phyloP scores from a whole-genome alignment of 1,284 basidiomycete species.

The Pulchroboletus neoregius region DNA sequence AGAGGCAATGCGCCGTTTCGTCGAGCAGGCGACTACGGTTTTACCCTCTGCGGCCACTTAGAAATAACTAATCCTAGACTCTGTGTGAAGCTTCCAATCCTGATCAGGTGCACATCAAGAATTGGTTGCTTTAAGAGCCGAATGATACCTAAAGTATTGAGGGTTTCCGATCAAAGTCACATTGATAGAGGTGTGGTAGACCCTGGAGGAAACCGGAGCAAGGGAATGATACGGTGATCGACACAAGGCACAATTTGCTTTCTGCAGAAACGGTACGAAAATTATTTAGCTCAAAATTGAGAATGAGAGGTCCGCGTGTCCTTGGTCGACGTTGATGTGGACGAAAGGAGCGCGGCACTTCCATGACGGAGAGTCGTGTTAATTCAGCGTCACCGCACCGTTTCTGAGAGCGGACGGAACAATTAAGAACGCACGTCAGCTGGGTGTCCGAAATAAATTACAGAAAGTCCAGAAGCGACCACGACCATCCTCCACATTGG shows the following conservation, averaged over 20 bases:
- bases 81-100: conserved; percentile 1
- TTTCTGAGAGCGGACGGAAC: conserved; percentile 13
- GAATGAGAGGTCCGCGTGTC: too few species aligned
- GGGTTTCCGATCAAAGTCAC: conserved; percentile 6
- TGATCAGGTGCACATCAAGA: conserved; percentile 7
- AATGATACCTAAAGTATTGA: background rate
- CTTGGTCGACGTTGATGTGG: background rate
- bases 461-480: conserved; percentile 26
- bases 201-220: background rate
- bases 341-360: conserved; percentile 5
- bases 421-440: conserved; percentile 27
- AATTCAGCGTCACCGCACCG: conserved; percentile 26
- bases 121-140: background rate
- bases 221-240: background rate
- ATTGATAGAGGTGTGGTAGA: too few species aligned
- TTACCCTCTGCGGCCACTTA: background rate
- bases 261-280: background rate
- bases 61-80: background rate
- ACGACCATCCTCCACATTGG: conserved; percentile 8
- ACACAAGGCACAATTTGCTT: background rate
- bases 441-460: conserved; percentile 29
- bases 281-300: too few species aligned
- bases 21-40: background rate
- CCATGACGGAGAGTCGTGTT: conserved; percentile 13
- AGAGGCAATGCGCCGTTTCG: conserved; percentile 14